Percentiles rank a stretch among this genome's conserved stretches.
These are phyloP conservation scores for Diplotaxis tenuifolia DNA, from an alignment of 345 rosid genomes.

Conservation along the genomic window DNA sequence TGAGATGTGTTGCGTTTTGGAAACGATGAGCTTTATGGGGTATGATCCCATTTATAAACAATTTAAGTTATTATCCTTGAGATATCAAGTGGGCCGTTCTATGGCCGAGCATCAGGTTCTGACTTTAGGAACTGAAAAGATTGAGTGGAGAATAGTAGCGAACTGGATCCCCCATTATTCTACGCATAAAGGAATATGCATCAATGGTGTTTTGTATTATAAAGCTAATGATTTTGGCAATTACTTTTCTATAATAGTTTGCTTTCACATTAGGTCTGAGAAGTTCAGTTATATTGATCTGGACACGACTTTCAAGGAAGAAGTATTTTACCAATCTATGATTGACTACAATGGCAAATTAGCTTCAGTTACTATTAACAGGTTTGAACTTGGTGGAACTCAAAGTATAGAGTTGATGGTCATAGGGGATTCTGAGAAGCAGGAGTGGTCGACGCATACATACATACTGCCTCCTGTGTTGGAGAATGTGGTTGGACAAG, in stretches of 20 bases:
- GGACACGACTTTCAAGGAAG: background rate
- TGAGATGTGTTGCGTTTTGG: background rate
- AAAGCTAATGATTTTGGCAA: too few species aligned
- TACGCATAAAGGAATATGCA: background rate
- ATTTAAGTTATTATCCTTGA: too few species aligned
- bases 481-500: background rate
- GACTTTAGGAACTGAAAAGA: background rate
- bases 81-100: too few species aligned
- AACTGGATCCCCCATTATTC: too few species aligned
- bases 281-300: background rate
- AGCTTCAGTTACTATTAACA: too few species aligned
- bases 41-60: background rate
- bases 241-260: background rate
- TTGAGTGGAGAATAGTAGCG: background rate
- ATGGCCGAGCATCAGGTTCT: too few species aligned
- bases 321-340: too few species aligned
- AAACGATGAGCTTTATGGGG: too few species aligned
- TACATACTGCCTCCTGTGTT: background rate
- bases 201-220: background rate
- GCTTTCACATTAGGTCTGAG: background rate
- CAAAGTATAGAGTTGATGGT: background rate
- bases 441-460: too few species aligned
- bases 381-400: too few species aligned
- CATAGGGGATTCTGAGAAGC: background rate
- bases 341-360: background rate